phyloP scores from a whole-genome alignment of 208 protist species.

The Leishmania gerbilli region DNA sequence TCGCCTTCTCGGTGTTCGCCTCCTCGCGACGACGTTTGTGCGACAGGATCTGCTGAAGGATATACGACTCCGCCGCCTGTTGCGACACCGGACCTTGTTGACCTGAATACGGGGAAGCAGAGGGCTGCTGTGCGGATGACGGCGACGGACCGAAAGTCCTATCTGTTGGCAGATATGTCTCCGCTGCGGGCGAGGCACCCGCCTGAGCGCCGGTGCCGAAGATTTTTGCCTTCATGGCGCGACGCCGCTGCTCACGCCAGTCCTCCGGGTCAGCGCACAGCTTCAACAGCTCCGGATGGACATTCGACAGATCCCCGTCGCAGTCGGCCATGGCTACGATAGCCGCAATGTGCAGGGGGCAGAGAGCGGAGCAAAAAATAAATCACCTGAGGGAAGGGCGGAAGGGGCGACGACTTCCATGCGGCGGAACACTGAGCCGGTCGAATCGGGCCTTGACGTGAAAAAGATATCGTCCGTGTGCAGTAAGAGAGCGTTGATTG shows the following conservation, averaged over 20 bases:
- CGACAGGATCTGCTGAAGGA: constrained; percentile 65
- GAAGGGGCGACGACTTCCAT: not conserved
- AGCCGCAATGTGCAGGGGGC: not conserved
- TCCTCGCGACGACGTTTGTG: constrained; percentile 65
- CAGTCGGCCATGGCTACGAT: constrained; percentile 34
- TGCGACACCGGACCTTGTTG: not conserved
- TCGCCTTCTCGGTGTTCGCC: constrained; percentile 8
- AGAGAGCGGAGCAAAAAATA: not conserved
- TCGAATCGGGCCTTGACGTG: not conserved
- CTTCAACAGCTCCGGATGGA: constrained; percentile 71
- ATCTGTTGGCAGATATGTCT: constrained; percentile 13
- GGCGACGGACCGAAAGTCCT: constrained; percentile 4
- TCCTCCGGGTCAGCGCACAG: constrained; percentile 63
- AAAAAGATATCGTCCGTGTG: not conserved
- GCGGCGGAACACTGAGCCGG: not conserved
- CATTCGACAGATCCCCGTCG: constrained; percentile 71
- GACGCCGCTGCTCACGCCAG: constrained; percentile 79
- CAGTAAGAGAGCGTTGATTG: not conserved
- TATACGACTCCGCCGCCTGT: constrained; percentile 51
- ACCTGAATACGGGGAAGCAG: not conserved
- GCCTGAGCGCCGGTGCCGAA: constrained; percentile 32
- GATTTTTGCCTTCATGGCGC: constrained; percentile 70
- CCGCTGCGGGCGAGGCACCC: not conserved
- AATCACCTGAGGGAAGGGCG: not conserved
- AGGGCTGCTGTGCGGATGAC: not conserved